Evolutionary conservation across 2,329 filamentous ascomycete species (phyloP).

Genomic region (Sporothrix euskadiensis): DNA sequence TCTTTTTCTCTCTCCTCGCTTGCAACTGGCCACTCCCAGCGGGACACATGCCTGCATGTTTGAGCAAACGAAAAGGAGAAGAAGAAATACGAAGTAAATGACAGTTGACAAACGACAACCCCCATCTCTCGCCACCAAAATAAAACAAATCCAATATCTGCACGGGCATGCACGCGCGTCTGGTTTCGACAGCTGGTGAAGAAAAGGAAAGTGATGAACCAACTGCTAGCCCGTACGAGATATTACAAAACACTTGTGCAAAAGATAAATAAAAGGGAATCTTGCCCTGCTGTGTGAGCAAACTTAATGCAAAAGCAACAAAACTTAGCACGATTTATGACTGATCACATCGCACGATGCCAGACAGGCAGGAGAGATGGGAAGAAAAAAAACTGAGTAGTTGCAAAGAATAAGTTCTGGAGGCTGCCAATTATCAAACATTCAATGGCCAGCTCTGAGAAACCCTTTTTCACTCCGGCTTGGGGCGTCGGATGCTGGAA

Average conservation of each 20-base stretch:
- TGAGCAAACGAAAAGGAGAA: background rate
- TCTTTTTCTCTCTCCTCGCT: background rate
- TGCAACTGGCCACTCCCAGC: background rate
- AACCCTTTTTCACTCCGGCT: background rate
- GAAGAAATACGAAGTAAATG: background rate
- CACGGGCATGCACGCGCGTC: background rate
- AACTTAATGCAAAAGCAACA: background rate
- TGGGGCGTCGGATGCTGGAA: background rate
- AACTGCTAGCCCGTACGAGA: background rate
- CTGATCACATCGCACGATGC: slow-evolving; percentile 10
- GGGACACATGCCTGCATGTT: background rate
- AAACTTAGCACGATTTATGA: background rate
- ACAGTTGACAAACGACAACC: background rate
- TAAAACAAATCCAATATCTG: slow-evolving; percentile 1
- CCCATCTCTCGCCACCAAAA: slow-evolving; percentile 6
- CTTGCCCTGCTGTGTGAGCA: background rate
- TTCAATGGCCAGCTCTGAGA: background rate
- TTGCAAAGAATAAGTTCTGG: background rate
- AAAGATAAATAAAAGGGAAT: background rate
- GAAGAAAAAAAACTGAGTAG: background rate
- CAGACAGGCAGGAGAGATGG: background rate
- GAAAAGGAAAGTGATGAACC: background rate
- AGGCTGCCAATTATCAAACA: no score
- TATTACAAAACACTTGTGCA: background rate
- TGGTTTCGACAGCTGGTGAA: background rate